phyloP scores from a whole-genome alignment of 345 rosid genomes.

The Eucalyptus pauciflora region DNA sequence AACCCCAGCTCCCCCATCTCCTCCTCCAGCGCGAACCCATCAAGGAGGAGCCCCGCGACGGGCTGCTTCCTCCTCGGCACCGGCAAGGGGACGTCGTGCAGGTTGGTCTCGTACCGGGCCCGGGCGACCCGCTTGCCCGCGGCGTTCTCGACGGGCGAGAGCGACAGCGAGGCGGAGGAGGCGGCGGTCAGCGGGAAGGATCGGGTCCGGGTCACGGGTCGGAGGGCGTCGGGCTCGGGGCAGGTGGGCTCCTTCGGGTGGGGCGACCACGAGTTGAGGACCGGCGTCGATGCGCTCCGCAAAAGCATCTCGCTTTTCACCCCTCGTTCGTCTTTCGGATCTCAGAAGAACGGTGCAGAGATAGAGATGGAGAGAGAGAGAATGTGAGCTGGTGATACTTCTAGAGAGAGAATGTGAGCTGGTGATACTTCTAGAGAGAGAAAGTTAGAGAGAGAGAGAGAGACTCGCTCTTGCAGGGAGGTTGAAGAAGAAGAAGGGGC shows the following conservation, averaged over 20 bases:
- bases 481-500: neutral
- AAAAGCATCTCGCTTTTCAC: constrained; percentile 34
- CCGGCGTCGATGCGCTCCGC: constrained; percentile 69
- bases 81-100: constrained; percentile 3
- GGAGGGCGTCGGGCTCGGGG: constrained; percentile 27
- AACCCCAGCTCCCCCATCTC: constrained; percentile 6
- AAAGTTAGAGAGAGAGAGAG: neutral
- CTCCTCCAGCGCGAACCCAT: constrained; percentile 26
- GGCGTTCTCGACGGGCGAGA: constrained; percentile 12
- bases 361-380: neutral
- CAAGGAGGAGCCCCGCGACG: neutral
- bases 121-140: constrained; percentile 25
- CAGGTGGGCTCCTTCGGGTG: constrained; percentile 25
- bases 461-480: neutral
- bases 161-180: constrained; percentile 10
- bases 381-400: neutral
- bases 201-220: constrained; percentile 10
- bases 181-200: constrained; percentile 19
- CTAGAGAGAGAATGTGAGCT: neutral
- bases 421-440: neutral
- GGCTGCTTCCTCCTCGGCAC: constrained; percentile 14
- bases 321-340: neutral
- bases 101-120: constrained; percentile 50
- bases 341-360: neutral
- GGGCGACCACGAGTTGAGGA: constrained; percentile 45